A percentile compares a stretch with the other conserved stretches of the same genome.
Evolutionary conservation across 2,329 filamentous ascomycete genomes (phyloP).

Genomic region (Aspergillus vadensis): DNA sequence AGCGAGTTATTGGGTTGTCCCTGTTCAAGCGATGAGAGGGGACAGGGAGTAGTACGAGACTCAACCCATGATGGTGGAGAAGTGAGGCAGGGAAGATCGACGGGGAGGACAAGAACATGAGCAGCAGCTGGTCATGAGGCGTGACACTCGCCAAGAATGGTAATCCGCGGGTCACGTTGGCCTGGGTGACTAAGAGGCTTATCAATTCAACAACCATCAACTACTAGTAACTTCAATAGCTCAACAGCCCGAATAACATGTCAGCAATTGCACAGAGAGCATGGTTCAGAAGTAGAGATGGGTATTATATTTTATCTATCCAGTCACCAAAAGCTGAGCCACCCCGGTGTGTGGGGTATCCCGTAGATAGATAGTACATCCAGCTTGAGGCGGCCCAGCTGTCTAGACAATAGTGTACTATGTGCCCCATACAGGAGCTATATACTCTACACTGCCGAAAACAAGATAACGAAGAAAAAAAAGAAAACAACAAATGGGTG

Average conservation of each 20-base stretch:
- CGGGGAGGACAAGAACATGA: not conserved
- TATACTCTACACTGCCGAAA: slow-evolving; percentile 12
- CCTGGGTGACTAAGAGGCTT: slow-evolving; percentile 16
- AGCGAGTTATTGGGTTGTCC: not conserved
- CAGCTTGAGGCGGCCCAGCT: slow-evolving; percentile 7
- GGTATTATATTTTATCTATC: slow-evolving; percentile 21
- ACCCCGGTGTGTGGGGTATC: not conserved
- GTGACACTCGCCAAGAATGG: slow-evolving; percentile 12
- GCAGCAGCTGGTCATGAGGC: slow-evolving; percentile 8
- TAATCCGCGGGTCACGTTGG: slow-evolving; percentile 8
- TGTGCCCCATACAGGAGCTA: slow-evolving; percentile 6
- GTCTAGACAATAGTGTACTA: slow-evolving; percentile 6
- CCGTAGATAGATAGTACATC: slow-evolving; percentile 15
- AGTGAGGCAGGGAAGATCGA: slow-evolving; percentile 19
- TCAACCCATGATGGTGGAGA: slow-evolving; percentile 18
- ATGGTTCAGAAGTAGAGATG: slow-evolving; percentile 14
- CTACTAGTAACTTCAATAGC: no score
- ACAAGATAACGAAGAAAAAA: slow-evolving; percentile 9
- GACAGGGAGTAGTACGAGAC: not conserved
- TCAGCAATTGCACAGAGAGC: not conserved
- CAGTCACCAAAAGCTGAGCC: slow-evolving; percentile 8
- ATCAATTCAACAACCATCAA: not conserved
- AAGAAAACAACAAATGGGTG: slow-evolving; percentile 5
- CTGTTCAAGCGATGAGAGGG: not conserved
- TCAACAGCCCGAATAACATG: no score